Percentiles rank a stretch among this genome's conserved stretches.
phyloP scores from a whole-genome alignment of 2,329 filamentous ascomycete genomes.

The Tetracladium maxilliforme region DNA sequence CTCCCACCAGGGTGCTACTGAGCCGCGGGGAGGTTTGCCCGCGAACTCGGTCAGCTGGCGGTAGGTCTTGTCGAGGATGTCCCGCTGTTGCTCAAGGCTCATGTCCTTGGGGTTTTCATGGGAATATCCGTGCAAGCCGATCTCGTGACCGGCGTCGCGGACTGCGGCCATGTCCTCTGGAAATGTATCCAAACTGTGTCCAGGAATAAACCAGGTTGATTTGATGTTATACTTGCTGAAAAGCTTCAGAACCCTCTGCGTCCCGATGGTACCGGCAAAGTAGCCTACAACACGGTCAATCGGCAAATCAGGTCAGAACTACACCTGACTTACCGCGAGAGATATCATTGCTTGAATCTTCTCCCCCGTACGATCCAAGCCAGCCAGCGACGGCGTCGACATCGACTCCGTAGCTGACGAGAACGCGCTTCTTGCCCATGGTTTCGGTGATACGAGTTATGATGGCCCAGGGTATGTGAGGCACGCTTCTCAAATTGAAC shows the following conservation, averaged over 20 bases:
- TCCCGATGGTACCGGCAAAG: conserved; percentile 55
- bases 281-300: too few relatives aligned
- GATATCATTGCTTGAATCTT: conserved; percentile 60
- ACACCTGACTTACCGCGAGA: conserved; percentile 38
- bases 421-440: conserved; percentile 34
- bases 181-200: conserved; percentile 50
- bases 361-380: conserved; percentile 61
- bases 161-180: conserved; percentile 48
- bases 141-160: conserved; percentile 47
- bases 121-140: conserved; percentile 56
- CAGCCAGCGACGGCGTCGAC: conserved; percentile 66
- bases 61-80: conserved; percentile 63
- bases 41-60: conserved; percentile 55
- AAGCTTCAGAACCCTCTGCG: conserved; percentile 50
- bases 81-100: conserved; percentile 60
- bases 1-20: conserved; percentile 66
- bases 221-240: conserved; percentile 62
- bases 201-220: conserved; percentile 50
- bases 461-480: too few relatives aligned
- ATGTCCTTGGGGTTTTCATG: conserved; percentile 62
- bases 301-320: too few relatives aligned
- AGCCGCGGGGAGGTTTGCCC: conserved; percentile 57
- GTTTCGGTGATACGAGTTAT: too few relatives aligned
- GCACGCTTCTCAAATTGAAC: too few relatives aligned
- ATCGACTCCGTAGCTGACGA: conserved; percentile 52